Evolutionary conservation across 306 rosid genomes (phyloP).

Genomic region (Hippophae tibetana): DNA sequence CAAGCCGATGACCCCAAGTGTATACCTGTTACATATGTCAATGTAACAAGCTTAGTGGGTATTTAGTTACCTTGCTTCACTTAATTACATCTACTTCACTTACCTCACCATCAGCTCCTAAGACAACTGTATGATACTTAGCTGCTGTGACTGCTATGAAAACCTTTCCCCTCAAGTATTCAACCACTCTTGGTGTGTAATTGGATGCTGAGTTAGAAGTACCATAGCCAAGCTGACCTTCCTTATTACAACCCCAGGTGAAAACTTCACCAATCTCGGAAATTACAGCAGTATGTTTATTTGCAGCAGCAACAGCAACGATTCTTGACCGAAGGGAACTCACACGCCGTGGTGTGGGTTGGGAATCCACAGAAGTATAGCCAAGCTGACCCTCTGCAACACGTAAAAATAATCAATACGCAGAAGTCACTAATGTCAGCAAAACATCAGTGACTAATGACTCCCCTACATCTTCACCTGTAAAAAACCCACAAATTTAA

Average conservation of each 20-base stretch:
- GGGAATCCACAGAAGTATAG: constrained; percentile 88
- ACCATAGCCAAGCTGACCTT: constrained; percentile 98
- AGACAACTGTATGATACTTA: constrained; percentile 77
- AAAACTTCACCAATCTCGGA: constrained; percentile 81
- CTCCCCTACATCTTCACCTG: neutral
- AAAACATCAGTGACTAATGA: neutral
- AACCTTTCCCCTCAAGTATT: constrained; percentile 82
- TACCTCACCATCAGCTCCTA: constrained; percentile 98
- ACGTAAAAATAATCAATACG: constrained; percentile 11
- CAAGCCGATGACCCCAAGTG: constrained; percentile 97
- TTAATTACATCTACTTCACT: neutral
- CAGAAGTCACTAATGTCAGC: constrained; percentile 12
- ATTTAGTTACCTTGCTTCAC: neutral
- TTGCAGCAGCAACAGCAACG: constrained; percentile 86
- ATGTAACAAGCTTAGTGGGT: neutral
- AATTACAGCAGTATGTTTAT: constrained; percentile 92
- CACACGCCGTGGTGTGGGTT: constrained; percentile 91
- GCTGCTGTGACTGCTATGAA: constrained; percentile 69
- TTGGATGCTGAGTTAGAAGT: constrained; percentile 97
- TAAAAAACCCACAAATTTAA: too few species aligned
- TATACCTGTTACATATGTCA: constrained; percentile 50
- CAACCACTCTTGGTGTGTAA: constrained; percentile 80
- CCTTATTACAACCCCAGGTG: constrained; percentile 95
- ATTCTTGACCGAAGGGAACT: constrained; percentile 66
- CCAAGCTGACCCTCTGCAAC: constrained; percentile 97